phyloP scores from a whole-genome alignment of 352 stramenopile genomes.

The Pythium brachiatum region DNA sequence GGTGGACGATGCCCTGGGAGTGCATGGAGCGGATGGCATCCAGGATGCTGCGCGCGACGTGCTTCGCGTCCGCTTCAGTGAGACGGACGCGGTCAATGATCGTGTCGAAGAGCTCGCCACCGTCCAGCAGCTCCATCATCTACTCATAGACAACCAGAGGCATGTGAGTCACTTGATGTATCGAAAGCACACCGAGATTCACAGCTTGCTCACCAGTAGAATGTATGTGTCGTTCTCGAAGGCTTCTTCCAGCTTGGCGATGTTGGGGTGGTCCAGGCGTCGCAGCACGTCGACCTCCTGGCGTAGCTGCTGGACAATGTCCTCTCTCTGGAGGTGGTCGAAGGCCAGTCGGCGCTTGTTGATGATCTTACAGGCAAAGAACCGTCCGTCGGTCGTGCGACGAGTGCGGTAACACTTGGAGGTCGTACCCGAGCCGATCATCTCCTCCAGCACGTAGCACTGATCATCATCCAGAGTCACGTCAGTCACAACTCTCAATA shows the following conservation, averaged over 20 bases:
- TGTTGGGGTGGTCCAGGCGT: slow-evolving; percentile 61
- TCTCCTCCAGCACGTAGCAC: slow-evolving; percentile 54
- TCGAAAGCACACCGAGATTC: neutral
- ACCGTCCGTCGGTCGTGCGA: slow-evolving; percentile 37
- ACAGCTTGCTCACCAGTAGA: slow-evolving; percentile 27
- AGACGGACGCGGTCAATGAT: slow-evolving; percentile 69
- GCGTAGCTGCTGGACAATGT: slow-evolving; percentile 57
- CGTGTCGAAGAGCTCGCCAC: slow-evolving; percentile 79
- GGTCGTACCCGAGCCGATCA: slow-evolving; percentile 64
- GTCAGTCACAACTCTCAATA: neutral
- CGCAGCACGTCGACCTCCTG: slow-evolving; percentile 66
- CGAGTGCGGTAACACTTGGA: slow-evolving; percentile 68
- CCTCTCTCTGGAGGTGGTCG: slow-evolving; percentile 43
- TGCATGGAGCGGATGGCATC: slow-evolving; percentile 77
- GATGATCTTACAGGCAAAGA: slow-evolving; percentile 79
- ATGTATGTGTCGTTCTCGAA: slow-evolving; percentile 72
- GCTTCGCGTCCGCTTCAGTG: slow-evolving; percentile 48
- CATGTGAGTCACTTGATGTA: neutral
- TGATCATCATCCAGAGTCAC: neutral
- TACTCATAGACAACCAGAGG: neutral
- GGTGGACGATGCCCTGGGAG: slow-evolving; percentile 60
- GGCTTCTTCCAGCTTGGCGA: slow-evolving; percentile 60
- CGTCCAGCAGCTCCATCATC: slow-evolving; percentile 76
- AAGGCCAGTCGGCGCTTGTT: slow-evolving; percentile 60
- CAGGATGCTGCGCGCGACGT: slow-evolving; percentile 56